Evolutionary conservation across 2,329 filamentous ascomycete genomes (phyloP).

Genomic region (Fusarium pseudonygamai): DNA sequence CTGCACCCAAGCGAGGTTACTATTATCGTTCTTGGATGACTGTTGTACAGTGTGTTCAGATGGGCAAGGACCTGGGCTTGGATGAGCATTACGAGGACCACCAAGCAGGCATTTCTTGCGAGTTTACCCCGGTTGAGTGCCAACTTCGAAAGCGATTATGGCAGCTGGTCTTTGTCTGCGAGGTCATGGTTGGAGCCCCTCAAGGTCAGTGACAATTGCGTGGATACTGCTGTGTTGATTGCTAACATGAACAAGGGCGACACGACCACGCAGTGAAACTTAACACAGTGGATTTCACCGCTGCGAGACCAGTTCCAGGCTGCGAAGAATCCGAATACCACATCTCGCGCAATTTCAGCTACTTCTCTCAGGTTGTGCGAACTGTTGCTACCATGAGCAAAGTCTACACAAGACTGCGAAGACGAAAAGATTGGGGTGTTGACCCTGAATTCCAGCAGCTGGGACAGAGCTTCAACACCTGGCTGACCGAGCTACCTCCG

Average conservation of each 20-base stretch:
- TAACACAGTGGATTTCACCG: conserved; percentile 78
- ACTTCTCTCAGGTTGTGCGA: conserved; percentile 79
- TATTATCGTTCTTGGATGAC: conserved; percentile 99
- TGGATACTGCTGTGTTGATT: background rate
- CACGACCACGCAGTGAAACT: conserved; percentile 80
- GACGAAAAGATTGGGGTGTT: conserved; percentile 84
- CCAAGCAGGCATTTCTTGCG: conserved; percentile 75
- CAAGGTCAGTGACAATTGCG: conserved; percentile 67
- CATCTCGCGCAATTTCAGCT: conserved; percentile 84
- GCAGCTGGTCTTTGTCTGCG: conserved; percentile 86
- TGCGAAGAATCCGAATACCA: conserved; percentile 79
- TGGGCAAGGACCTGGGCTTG: conserved; percentile 90
- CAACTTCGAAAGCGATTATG: conserved; percentile 86
- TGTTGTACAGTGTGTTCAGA: conserved; percentile 88
- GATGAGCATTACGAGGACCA: conserved; percentile 88
- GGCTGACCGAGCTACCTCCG: conserved; percentile 78
- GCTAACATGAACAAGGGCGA: conserved; percentile 64
- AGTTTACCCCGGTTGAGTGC: conserved; percentile 76
- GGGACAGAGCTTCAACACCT: conserved; percentile 79
- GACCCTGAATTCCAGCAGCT: conserved; percentile 85
- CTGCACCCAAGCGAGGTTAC: conserved; percentile 91
- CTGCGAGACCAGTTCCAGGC: conserved; percentile 70
- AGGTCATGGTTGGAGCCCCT: conserved; percentile 92
- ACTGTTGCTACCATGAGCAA: conserved; percentile 82
- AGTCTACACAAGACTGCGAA: conserved; percentile 77